A percentile compares a stretch with the other conserved stretches of the same genome.
Evolutionary conservation across 306 rosid genomes (phyloP).

Genomic region (apple (Malus domestica)): ASM211411v1 NC_041798.1:13600001-13600500

Average conservation of each 20-base stretch:
- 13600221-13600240: slow-evolving; percentile 77
- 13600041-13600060: slow-evolving; percentile 74
- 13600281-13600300: not conserved
- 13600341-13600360: slow-evolving; percentile 4
- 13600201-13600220: slow-evolving; percentile 57
- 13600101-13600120: slow-evolving; percentile 60
- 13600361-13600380: slow-evolving; percentile 30
- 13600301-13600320: slow-evolving; percentile 27
- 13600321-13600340: slow-evolving; percentile 45
- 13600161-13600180: slow-evolving; percentile 29
- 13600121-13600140: slow-evolving; percentile 22
- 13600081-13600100: slow-evolving; percentile 40
- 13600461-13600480: slow-evolving; percentile 1
- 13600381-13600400: slow-evolving; percentile 33
- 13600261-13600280: slow-evolving; percentile 38
- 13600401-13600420: slow-evolving; percentile 31
- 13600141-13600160: not conserved
- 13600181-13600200: slow-evolving; percentile 30
- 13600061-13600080: slow-evolving; percentile 72
- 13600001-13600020: slow-evolving; percentile 46
- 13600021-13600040: slow-evolving; percentile 65
- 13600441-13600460: not conserved
- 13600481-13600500: slow-evolving; percentile 22
- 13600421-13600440: slow-evolving; percentile 24
- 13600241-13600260: slow-evolving; percentile 29